Base-by-base conservation (phyloP, 2,329 filamentous ascomycete genomes). In the Rutstroemia sp. region DNA sequence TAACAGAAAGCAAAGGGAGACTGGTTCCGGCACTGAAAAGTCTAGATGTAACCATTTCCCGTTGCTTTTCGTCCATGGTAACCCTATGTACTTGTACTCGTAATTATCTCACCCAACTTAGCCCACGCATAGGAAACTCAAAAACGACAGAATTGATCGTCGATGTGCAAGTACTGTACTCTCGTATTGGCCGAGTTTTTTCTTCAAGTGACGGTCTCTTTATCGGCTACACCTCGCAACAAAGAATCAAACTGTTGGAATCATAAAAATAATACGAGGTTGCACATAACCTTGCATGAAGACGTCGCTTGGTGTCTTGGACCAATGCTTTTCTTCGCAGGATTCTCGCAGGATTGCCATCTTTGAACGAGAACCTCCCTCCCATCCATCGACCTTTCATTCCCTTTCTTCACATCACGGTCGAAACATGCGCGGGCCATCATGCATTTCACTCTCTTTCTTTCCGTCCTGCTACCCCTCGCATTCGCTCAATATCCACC, bases 401-500 rank as follows among this genome's bases (percentile, higher is more conserved):
- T 42, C 46, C 21, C 51, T 42, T 39, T 57, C 42, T 61, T 55
- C 49, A 39, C 38, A 55, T 49, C 44, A 53, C 16, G 21, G 30
- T 42, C 56, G 45, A 64, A 64, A 60, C 59, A 68, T 68, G 66
- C 64, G 59, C 63, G 57, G 60, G 59, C 51, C 58, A 64, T 58
- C 58, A 69, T 69, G 67, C 50, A 57, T 64, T 54, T 59, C 56
- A 53, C 58, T 46, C 49, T 63, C 51, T 46, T 64, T 50, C 48
- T 65, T 49, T 57, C 51, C 56, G 57, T 58, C 49, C 45, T 67
- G 49, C 34, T 63, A 38, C 49, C 61, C 37, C 38, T 57, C 46
- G 60, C 65, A 41, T 51, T 63, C 58, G 68, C 69, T 61, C 70
- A 71, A 59, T 73, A 71, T 58, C 71, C 71, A 34, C 71, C 71